These are phyloP conservation scores for Aspergillus nomiae DNA, from an alignment of 2,329 filamentous ascomycete species.

Conservation along the genomic window DNA sequence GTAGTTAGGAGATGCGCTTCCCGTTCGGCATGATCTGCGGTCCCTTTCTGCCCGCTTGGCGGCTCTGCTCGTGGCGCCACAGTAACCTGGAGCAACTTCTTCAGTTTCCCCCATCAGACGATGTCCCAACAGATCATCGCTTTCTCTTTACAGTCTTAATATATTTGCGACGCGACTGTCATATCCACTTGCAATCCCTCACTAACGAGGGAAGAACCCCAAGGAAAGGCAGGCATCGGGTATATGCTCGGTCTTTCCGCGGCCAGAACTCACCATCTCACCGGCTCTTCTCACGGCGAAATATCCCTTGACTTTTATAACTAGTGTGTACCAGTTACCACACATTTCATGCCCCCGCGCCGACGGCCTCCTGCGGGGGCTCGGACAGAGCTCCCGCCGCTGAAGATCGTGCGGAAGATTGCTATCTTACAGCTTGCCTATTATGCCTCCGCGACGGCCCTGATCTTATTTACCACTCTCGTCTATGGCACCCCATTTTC, in stretches of 20 bases:
- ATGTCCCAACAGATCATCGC: neutral
- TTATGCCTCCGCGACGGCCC: slow-evolving; percentile 61
- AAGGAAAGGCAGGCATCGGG: neutral
- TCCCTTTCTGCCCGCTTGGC: neutral
- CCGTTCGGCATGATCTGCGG: slow-evolving; percentile 4
- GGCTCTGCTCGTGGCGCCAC: slow-evolving; percentile 3
- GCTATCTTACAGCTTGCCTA: slow-evolving; percentile 65
- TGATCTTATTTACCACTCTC: slow-evolving; percentile 69
- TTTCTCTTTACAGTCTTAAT: neutral
- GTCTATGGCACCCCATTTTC: slow-evolving; percentile 64
- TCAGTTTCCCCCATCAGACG: neutral
- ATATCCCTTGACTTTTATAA: neutral
- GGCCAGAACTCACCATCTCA: slow-evolving; percentile 1
- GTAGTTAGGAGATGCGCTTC: slow-evolving; percentile 3
- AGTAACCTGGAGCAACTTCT: neutral
- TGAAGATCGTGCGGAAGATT: slow-evolving; percentile 69
- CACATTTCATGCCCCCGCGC: slow-evolving; percentile 43
- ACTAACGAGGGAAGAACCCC: neutral
- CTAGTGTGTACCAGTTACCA: neutral
- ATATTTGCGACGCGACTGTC: neutral
- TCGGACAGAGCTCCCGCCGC: slow-evolving; percentile 66
- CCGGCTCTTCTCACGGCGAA: slow-evolving; percentile 1
- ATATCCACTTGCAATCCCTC: neutral
- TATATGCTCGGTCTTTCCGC: neutral
- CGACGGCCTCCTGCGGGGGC: slow-evolving; percentile 67